These are phyloP conservation scores for Gnomoniopsis sp. DNA, from an alignment of 2,329 filamentous ascomycete genomes.

Conservation along the genomic window DNA sequence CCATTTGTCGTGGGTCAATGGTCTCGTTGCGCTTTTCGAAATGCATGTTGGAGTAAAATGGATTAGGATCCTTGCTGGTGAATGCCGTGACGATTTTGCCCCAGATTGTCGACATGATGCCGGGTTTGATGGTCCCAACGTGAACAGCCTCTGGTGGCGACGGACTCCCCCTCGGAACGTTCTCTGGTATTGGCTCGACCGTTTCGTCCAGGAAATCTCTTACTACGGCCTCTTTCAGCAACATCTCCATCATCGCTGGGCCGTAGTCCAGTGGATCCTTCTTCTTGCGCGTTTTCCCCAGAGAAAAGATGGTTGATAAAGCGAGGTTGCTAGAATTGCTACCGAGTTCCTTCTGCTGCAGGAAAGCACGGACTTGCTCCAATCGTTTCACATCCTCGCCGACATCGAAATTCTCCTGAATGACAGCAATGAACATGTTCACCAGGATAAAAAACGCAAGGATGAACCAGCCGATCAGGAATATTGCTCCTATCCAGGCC, in stretches of 20 bases:
- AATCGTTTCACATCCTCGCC: constrained; percentile 97
- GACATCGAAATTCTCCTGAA: constrained; percentile 98
- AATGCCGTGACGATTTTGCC: constrained; percentile 54
- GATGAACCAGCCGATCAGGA: constrained; percentile 94
- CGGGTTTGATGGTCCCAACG: constrained; percentile 49
- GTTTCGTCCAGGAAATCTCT: constrained; percentile 87
- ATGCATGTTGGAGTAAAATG: constrained; percentile 78
- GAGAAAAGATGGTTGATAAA: constrained; percentile 66
- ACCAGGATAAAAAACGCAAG: constrained; percentile 91
- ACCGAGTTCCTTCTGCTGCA: constrained; percentile 85
- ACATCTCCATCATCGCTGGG: constrained; percentile 89
- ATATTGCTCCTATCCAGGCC: constrained; percentile 89
- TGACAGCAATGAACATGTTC: constrained; percentile 99
- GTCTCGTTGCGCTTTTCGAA: constrained; percentile 73
- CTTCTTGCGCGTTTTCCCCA: constrained; percentile 56
- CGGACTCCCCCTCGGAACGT: constrained; percentile 32
- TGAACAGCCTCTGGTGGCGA: constrained; percentile 26
- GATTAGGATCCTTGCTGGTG: constrained; percentile 76
- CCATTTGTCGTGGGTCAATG: constrained; percentile 82
- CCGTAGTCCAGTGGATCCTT: constrained; percentile 90
- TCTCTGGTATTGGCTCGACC: constrained; percentile 41
- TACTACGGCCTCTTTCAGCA: constrained; percentile 93
- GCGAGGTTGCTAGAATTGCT: constrained; percentile 71
- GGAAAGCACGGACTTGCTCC: constrained; percentile 91
- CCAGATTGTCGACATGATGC: constrained; percentile 60